Percentiles rank a stretch among this genome's conserved stretches.
Evolutionary conservation across 2,329 filamentous ascomycete species (phyloP).

Genomic region (Orbilia blumenaviensis): DNA sequence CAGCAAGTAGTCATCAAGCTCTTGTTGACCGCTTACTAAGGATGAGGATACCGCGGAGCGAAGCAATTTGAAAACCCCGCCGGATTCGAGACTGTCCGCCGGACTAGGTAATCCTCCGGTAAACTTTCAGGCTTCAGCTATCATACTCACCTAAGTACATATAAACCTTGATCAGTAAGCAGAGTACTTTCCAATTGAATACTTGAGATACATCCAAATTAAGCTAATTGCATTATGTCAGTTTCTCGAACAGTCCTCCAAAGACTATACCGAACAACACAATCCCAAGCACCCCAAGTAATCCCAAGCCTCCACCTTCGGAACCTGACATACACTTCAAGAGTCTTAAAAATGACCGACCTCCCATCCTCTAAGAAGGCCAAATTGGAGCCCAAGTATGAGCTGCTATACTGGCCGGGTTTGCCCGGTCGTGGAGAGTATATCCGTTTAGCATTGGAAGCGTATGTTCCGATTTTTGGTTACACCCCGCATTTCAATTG

Average conservation of each 20-base stretch:
- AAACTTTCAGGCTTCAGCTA: no score
- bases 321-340: not conserved
- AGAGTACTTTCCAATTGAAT: no score
- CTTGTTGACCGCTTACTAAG: no score
- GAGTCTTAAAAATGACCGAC: slow-evolving; percentile 2
- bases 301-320: not conserved
- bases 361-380: slow-evolving; percentile 32
- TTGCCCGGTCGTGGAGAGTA: slow-evolving; percentile 79
- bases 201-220: no score
- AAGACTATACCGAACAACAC: not conserved
- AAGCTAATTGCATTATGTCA: no score
- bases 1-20: slow-evolving; percentile 4
- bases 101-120: no score
- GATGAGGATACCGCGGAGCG: not conserved
- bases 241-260: not conserved
- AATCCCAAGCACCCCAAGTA: not conserved
- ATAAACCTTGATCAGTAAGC: no score
- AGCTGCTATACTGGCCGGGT: slow-evolving; percentile 76
- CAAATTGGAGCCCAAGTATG: slow-evolving; percentile 38
- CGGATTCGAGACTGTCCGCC: no score
- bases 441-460: slow-evolving; percentile 77
- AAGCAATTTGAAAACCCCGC: no score
- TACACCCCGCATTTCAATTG: slow-evolving; percentile 68
- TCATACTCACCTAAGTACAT: no score
- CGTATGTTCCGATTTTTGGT: slow-evolving; percentile 64